Percentiles rank a stretch among this genome's conserved stretches.
Evolutionary conservation across 2,329 filamentous ascomycete species (phyloP).

Genomic region (Monosporascus sp.): DNA sequence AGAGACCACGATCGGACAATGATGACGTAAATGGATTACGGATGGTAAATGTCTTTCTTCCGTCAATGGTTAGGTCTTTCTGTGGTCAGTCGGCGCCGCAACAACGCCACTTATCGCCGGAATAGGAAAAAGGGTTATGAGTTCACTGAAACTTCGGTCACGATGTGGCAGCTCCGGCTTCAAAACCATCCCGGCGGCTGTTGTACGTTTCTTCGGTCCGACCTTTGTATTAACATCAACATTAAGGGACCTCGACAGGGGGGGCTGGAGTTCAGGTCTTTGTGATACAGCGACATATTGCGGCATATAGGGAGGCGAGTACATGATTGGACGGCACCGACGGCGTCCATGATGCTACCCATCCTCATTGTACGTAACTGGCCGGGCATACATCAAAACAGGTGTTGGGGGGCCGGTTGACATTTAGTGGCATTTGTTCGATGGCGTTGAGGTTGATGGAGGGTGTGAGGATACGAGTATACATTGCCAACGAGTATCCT

Average conservation of each 20-base stretch:
- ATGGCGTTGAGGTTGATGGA: slow-evolving; percentile 19
- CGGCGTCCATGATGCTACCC: slow-evolving; percentile 11
- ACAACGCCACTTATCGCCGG: neutral
- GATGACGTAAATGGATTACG: neutral
- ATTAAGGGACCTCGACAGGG: neutral
- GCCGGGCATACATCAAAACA: slow-evolving; percentile 42
- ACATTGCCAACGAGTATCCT: neutral
- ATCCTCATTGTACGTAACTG: slow-evolving; percentile 24
- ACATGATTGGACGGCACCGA: slow-evolving; percentile 2
- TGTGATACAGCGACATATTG: neutral
- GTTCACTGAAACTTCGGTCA: neutral
- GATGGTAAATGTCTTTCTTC: slow-evolving; percentile 3
- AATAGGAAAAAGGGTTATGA: neutral
- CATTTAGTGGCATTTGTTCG: slow-evolving; percentile 21
- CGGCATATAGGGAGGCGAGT: neutral
- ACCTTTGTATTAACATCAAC: neutral
- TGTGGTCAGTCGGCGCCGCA: neutral
- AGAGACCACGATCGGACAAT: neutral
- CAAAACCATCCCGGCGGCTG: neutral
- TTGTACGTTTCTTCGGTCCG: neutral
- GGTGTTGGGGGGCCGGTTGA: slow-evolving; percentile 30
- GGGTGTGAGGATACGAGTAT: slow-evolving; percentile 9
- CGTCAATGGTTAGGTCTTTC: neutral
- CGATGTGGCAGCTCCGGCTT: neutral
- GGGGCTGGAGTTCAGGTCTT: neutral